Evolutionary conservation across 192 early-diverging fungal genomes (phyloP), one percentile per base, ranked within the genome.

Genomic region (Lunasporangiospora selenospora): DNA sequence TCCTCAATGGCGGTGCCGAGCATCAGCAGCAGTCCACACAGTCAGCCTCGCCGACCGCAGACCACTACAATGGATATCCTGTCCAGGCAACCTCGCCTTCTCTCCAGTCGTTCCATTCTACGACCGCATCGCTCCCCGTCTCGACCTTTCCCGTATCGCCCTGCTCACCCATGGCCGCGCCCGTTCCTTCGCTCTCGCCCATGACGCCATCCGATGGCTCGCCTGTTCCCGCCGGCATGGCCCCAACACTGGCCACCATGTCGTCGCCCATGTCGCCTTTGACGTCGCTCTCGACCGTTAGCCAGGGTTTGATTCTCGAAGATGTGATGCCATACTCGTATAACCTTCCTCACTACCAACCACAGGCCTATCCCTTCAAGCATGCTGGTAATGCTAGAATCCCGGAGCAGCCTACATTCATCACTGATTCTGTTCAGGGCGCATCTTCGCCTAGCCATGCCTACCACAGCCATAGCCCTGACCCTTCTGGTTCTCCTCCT

Each of bases 381-480:
- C 67, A 71, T 71, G 67, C 67, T 52, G 67, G 67, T 43, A 61
- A 71, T 71, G 67, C 53, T 42, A 58, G 56, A 46, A 53, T 57
- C 33, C 58, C 59, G 65, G 56, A 58, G 19, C 57, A 54, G 13
- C 36, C 55, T 13, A 51, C 38, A 9, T 67, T 58, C 33, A 49
- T 38, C 24, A 26, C 67, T 23, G 67, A 62, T 36, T 18, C 30
- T 31, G 19, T 43, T 50, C 48, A 50, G 34, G 31, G 8, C 15
- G 27, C 34, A 26, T 16, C 37, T 24, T 18, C 41, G 41, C 16
- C n/a, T 11, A 53, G 24, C 37, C 67, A 56, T 40, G 53, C 58
- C 40, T 62, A 71, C 34, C 44, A 26, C 52, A 53, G 36, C 31
- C 58, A 71, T 21, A 62, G 59, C 41, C 59, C 59, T 53, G 59